A percentile compares a stretch with the other conserved stretches of the same genome.
phyloP scores from a whole-genome alignment of 495 filamentous ascomycete species.

The Penicillium alfredii region DNA sequence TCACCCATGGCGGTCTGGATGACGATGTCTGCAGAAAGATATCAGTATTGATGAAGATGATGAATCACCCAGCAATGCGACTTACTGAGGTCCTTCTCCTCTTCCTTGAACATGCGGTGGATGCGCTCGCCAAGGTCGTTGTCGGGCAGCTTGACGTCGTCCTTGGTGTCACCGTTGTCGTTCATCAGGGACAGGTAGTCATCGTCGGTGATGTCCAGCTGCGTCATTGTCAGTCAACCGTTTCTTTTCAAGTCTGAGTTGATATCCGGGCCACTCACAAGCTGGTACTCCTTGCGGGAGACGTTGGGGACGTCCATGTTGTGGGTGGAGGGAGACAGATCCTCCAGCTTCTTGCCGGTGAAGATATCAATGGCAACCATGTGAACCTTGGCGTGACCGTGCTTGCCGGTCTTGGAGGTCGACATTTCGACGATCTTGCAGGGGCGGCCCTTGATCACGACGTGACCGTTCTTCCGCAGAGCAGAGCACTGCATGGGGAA shows the following conservation, averaged over 20 bases:
- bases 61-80: constrained; percentile 6
- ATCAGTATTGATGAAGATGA: constrained; percentile 6
- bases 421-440: constrained; percentile 99
- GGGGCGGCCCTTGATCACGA: constrained; percentile 95
- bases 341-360: constrained; percentile 98
- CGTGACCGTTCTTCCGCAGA: constrained; percentile 95
- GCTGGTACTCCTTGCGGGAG: constrained; percentile 80
- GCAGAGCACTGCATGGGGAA: constrained; percentile 99
- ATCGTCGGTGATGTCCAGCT: constrained; percentile 88
- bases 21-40: constrained; percentile 80
- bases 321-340: constrained; percentile 99
- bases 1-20: constrained; percentile 94
- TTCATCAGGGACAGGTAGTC: constrained; percentile 85
- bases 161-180: constrained; percentile 75
- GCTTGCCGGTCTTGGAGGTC: constrained; percentile 99
- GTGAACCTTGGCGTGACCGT: constrained; percentile 99
- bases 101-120: constrained; percentile 62
- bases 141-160: constrained; percentile 91
- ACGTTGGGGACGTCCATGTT: constrained; percentile 99
- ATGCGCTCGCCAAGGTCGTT: constrained; percentile 82
- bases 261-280: constrained; percentile 64
- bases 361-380: constrained; percentile 97
- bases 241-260: background rate
- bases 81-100: constrained; percentile 82
- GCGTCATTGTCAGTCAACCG: background rate